These are phyloP conservation scores for Lagenaria siceraria DNA, from an alignment of 306 rosid species.

Conservation along the genomic window DNA sequence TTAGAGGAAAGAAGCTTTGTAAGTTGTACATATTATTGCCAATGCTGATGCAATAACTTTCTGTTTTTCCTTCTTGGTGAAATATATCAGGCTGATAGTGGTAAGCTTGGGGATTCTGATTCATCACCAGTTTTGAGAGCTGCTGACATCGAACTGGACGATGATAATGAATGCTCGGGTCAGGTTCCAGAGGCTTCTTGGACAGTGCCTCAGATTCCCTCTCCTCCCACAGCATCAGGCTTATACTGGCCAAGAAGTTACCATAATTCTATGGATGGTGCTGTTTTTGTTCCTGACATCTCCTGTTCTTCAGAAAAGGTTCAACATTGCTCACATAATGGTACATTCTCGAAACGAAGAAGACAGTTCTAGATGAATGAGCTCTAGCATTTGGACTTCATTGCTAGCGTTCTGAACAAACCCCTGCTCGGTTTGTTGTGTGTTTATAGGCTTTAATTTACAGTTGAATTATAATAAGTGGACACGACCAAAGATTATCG, in stretches of 20 bases:
- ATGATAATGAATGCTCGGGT: slow-evolving; percentile 32
- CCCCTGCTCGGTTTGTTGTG: not conserved
- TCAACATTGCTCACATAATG: slow-evolving; percentile 14
- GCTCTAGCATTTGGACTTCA: not conserved
- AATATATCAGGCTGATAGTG: slow-evolving; percentile 51
- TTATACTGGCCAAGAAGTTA: slow-evolving; percentile 56
- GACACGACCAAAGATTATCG: not conserved
- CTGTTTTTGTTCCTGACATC: slow-evolving; percentile 58
- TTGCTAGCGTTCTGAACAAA: not conserved
- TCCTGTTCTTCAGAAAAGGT: slow-evolving; percentile 23
- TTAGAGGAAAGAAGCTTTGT: not conserved
- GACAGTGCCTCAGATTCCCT: slow-evolving; percentile 74
- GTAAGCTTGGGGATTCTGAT: slow-evolving; percentile 59
- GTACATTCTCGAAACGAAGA: slow-evolving; percentile 18
- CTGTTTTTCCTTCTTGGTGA: slow-evolving; percentile 16
- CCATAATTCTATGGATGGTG: slow-evolving; percentile 23
- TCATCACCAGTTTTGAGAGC: slow-evolving; percentile 40
- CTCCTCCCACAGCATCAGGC: slow-evolving; percentile 91
- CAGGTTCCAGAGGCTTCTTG: slow-evolving; percentile 55
- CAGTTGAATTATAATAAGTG: slow-evolving; percentile 4
- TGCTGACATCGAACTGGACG: slow-evolving; percentile 35
- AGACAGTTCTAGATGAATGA: slow-evolving; percentile 27
- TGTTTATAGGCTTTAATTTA: slow-evolving; percentile 7
- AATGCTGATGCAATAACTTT: not conserved
- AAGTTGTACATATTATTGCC: not conserved